Percentiles rank a stretch among this genome's conserved stretches.
phyloP scores from a whole-genome alignment of 352 stramenopile species.

The Blastocystis sp. region DNA sequence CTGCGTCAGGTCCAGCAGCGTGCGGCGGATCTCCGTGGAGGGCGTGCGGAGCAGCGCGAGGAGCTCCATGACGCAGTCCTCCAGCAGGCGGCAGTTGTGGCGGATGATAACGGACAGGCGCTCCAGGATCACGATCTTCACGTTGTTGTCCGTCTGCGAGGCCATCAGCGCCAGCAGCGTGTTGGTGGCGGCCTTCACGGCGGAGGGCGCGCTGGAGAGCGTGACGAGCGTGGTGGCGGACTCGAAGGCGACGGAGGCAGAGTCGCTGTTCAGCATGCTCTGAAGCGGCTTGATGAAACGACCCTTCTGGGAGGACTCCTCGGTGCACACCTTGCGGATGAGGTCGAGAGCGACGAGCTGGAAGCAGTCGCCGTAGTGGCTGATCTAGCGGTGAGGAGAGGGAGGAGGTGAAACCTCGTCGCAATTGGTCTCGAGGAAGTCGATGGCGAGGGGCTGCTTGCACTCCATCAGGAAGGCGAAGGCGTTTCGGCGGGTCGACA shows the following conservation, averaged over 20 bases:
- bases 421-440: constrained; percentile 81
- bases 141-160: constrained; percentile 99
- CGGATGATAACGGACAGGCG: constrained; percentile 93
- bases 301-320: constrained; percentile 95
- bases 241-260: constrained; percentile 89
- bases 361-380: constrained; percentile 95
- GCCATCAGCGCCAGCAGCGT: constrained; percentile 96
- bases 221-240: constrained; percentile 97
- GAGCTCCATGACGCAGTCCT: constrained; percentile 99
- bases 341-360: constrained; percentile 98
- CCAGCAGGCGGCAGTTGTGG: constrained; percentile 87
- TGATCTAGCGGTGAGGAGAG: constrained; percentile 79
- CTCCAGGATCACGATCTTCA: constrained; percentile 99
- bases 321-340: constrained; percentile 94
- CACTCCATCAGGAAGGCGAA: constrained; percentile 99
- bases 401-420: constrained; percentile 31
- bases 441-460: constrained; percentile 92
- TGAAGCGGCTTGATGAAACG: constrained; percentile 98
- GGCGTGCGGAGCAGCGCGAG: constrained; percentile 92
- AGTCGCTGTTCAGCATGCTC: constrained; percentile 89
- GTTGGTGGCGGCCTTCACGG: constrained; percentile 92
- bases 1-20: constrained; percentile 96
- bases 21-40: constrained; percentile 94
- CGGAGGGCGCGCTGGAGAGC: constrained; percentile 94
- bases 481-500: constrained; percentile 90